These are phyloP conservation scores for Fagopyrum tataricum DNA, from an alignment of 148 eudicot species.

Conservation along the genomic window DNA sequence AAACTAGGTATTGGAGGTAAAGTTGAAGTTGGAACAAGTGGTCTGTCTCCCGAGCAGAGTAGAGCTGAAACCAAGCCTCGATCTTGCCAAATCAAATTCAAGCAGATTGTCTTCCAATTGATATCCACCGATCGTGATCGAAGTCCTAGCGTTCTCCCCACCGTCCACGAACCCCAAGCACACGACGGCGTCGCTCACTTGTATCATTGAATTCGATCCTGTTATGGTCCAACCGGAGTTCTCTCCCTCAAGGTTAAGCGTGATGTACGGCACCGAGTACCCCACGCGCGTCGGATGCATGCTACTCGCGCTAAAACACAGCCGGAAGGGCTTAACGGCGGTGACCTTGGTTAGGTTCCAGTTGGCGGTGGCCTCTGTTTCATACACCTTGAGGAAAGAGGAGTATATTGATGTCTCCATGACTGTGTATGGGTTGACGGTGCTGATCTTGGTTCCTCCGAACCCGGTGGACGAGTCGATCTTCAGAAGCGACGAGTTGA, in stretches of 20 bases:
- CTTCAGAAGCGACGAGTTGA: constrained; percentile 35
- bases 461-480: constrained; percentile 34
- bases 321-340: constrained; percentile 42
- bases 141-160: constrained; percentile 41
- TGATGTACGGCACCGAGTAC: constrained; percentile 39
- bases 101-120: constrained; percentile 63
- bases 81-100: constrained; percentile 55
- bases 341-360: constrained; percentile 27
- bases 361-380: constrained; percentile 14
- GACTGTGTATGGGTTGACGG: constrained; percentile 52
- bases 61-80: constrained; percentile 53
- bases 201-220: constrained; percentile 64
- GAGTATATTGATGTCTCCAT: constrained; percentile 48
- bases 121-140: constrained; percentile 61
- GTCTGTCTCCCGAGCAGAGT: constrained; percentile 38
- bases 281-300: constrained; percentile 48
- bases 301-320: constrained; percentile 29
- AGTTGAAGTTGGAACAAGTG: constrained; percentile 68
- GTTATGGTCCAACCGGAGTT: constrained; percentile 36
- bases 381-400: constrained; percentile 22
- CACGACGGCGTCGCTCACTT: constrained; percentile 33
- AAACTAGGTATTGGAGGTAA: constrained; percentile 33
- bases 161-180: constrained; percentile 60
- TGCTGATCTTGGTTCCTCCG: constrained; percentile 74
- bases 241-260: constrained; percentile 41